Conservation (phyloP, 495 filamentous ascomycete genomes). For the Aspergillus olivimuriae region DNA sequence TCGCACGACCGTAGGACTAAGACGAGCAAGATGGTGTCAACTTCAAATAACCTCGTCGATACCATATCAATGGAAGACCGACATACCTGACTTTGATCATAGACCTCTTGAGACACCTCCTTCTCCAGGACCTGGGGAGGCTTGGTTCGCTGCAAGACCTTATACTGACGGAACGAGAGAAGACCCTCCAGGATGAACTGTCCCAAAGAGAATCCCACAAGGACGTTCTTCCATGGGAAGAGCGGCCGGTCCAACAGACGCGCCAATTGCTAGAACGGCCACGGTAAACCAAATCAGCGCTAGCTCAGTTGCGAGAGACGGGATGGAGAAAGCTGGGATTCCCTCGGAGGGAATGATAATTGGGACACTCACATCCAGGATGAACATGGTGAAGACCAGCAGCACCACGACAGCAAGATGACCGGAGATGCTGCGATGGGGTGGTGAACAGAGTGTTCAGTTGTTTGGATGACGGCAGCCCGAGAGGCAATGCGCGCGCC, state of each 20-base stretch:
- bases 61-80: not conserved
- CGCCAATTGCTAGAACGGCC: conserved; percentile 64
- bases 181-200: conserved; percentile 85
- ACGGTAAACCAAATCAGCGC: conserved; percentile 9
- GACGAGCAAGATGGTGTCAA: not conserved
- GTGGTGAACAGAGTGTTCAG: no score
- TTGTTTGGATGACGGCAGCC: no score
- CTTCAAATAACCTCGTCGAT: not conserved
- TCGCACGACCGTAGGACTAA: conserved; percentile 87
- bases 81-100: conserved; percentile 85
- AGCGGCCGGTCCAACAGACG: conserved; percentile 80
- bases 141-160: conserved; percentile 68
- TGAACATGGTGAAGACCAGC: conserved; percentile 31
- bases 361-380: conserved; percentile 32
- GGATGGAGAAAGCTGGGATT: not conserved
- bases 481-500: no score
- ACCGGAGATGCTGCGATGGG: conserved; percentile 23
- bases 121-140: conserved; percentile 77
- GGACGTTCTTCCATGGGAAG: conserved; percentile 96
- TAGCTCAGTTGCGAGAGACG: not conserved
- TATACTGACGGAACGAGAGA: conserved; percentile 80
- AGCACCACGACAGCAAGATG: conserved; percentile 19
- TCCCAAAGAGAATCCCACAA: conserved; percentile 84
- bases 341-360: not conserved
- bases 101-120: conserved; percentile 83